Conservation (phyloP, 1,284 basidiomycete species). For the Irpex lacteus region DNA sequence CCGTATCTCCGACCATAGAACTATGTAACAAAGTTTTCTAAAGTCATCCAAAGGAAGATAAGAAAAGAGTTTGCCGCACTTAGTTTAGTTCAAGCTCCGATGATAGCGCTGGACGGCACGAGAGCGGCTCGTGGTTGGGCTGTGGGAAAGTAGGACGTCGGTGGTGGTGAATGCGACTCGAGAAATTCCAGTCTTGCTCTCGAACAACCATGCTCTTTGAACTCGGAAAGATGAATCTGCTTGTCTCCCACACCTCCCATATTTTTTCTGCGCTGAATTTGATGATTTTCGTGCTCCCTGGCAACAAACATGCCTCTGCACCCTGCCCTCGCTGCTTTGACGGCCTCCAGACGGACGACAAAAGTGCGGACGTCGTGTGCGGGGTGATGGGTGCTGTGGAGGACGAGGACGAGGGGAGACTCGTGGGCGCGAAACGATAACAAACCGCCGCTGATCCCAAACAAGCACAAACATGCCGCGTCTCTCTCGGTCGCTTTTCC, state of each 20-base stretch:
- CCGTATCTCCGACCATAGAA: too few species aligned
- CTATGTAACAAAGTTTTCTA: background rate
- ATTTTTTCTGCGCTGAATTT: background rate
- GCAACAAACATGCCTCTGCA: background rate
- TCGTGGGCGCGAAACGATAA: background rate
- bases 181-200: conserved; percentile 3
- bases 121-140: background rate
- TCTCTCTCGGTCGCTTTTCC: conserved; percentile 14
- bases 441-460: conserved; percentile 20
- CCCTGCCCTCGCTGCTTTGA: background rate
- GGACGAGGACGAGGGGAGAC: background rate
- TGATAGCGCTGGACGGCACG: background rate
- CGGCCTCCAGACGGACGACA: background rate
- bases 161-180: background rate
- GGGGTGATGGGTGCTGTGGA: background rate
- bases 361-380: background rate
- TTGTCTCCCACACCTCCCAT: background rate
- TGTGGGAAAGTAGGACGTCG: conserved; percentile 1
- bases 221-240: background rate
- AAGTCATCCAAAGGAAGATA: background rate
- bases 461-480: conserved; percentile 20
- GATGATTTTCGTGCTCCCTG: background rate
- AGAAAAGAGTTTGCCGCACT: background rate
- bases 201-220: conserved; percentile 10
- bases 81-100: background rate